Percentiles rank a stretch among this genome's conserved stretches.
Evolutionary conservation across 495 filamentous ascomycete species (phyloP).

Genomic region (Hyaloscypha bicolor): DNA sequence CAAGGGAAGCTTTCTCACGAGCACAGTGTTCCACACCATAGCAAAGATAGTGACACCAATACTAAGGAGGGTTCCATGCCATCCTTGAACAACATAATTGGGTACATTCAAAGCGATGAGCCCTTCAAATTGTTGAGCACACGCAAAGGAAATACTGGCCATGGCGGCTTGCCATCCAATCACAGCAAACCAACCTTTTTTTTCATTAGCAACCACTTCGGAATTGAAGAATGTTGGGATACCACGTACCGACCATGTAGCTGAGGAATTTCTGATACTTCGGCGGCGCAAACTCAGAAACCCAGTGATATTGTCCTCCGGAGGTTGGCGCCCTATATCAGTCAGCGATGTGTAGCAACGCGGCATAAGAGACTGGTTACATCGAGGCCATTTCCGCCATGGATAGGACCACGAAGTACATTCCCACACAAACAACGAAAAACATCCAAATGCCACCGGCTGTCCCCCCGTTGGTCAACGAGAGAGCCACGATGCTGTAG

Average conservation of each 20-base stretch:
- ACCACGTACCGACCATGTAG: slow-evolving; percentile 51
- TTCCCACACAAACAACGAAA: slow-evolving; percentile 40
- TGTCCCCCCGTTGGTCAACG: slow-evolving; percentile 38
- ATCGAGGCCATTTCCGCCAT: slow-evolving; percentile 47
- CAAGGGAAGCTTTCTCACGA: slow-evolving; percentile 54
- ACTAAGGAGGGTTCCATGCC: slow-evolving; percentile 63
- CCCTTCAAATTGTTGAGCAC: slow-evolving; percentile 61
- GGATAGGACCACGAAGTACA: slow-evolving; percentile 38
- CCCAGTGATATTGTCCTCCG: slow-evolving; percentile 51
- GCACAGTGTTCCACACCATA: slow-evolving; percentile 57
- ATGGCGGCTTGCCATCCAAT: slow-evolving; percentile 64
- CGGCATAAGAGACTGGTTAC: slow-evolving; percentile 17
- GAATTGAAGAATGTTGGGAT: too few species aligned
- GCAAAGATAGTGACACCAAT: slow-evolving; percentile 52
- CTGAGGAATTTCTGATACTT: slow-evolving; percentile 58
- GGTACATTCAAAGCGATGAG: slow-evolving; percentile 56
- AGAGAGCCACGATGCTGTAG: slow-evolving; percentile 20
- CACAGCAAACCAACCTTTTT: slow-evolving; percentile 58
- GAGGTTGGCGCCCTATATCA: slow-evolving; percentile 17
- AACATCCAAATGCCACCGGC: slow-evolving; percentile 42
- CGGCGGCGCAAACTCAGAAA: slow-evolving; percentile 58
- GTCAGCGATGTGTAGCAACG: not conserved
- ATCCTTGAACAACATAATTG: slow-evolving; percentile 49
- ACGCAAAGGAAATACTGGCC: slow-evolving; percentile 55
- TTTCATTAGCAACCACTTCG: slow-evolving; percentile 15